phyloP scores from a whole-genome alignment of 2,329 filamentous ascomycete species.

The Calonectria pauciramosa region DNA sequence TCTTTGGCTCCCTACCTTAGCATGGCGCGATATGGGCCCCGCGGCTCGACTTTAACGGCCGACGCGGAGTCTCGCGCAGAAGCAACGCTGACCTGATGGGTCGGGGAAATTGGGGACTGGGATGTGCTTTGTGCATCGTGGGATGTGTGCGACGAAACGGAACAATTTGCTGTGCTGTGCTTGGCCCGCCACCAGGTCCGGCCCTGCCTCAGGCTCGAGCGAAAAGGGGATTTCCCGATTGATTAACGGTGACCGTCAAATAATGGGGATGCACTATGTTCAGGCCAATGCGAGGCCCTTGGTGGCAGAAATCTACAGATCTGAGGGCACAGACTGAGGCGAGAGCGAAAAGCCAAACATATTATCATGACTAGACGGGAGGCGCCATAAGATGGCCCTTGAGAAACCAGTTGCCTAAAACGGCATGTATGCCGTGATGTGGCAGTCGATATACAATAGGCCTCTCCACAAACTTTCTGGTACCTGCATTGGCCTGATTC shows the following conservation, averaged over 20 bases:
- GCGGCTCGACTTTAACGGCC: constrained; percentile 7
- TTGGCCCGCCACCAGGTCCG: not conserved
- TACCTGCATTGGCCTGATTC: constrained; percentile 23
- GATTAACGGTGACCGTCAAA: not conserved
- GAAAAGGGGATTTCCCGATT: constrained; percentile 5
- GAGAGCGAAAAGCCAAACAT: not conserved
- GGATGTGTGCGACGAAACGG: constrained; percentile 8
- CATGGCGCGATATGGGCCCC: constrained; percentile 17
- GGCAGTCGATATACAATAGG: constrained; percentile 18
- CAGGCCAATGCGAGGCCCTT: not conserved
- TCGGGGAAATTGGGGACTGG: constrained; percentile 10
- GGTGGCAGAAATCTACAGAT: constrained; percentile 23
- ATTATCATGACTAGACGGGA: not conserved
- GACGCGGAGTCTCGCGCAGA: constrained; percentile 1
- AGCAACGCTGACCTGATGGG: constrained; percentile 1
- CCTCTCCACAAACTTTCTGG: constrained; percentile 9
- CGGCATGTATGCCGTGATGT: constrained; percentile 8
- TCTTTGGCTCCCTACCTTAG: not conserved
- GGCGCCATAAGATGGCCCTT: not conserved
- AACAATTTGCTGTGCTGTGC: constrained; percentile 1
- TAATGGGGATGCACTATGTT: not conserved
- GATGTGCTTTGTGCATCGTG: constrained; percentile 4
- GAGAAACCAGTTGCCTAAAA: constrained; percentile 17
- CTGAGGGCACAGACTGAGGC: constrained; percentile 22
- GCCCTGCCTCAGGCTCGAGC: not conserved